These are phyloP conservation scores for Filobasidium wieringae DNA, from an alignment of 768 basidiomycete genomes.

Conservation along the genomic window DNA sequence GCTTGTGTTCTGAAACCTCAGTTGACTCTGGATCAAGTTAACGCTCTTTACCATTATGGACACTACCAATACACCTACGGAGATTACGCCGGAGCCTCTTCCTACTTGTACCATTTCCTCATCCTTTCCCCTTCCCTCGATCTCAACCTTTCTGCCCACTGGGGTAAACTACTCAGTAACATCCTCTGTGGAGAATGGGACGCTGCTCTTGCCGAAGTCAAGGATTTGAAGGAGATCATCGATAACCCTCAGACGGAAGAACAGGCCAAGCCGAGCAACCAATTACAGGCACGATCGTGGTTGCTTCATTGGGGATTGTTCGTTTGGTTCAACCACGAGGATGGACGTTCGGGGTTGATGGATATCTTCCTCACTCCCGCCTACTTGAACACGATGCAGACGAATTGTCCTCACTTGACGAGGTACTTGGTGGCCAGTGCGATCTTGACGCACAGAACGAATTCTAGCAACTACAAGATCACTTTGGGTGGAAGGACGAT, in stretches of 20 bases:
- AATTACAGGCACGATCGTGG: conserved; percentile 92
- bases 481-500: conserved; percentile 52
- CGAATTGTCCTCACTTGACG: conserved; percentile 83
- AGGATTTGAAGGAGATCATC: conserved; percentile 82
- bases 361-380: conserved; percentile 93
- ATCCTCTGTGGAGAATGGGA: conserved; percentile 93
- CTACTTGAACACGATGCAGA: conserved; percentile 98
- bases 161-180: conserved; percentile 96
- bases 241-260: conserved; percentile 45
- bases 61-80: conserved; percentile 99
- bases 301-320: conserved; percentile 95
- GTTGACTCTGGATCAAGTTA: conserved; percentile 92
- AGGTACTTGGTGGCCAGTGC: conserved; percentile 89
- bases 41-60: conserved; percentile 90
- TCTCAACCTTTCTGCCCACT: conserved; percentile 89
- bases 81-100: conserved; percentile 89
- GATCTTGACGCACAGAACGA: conserved; percentile 70
- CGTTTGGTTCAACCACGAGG: conserved; percentile 92
- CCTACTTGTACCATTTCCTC: conserved; percentile 97
- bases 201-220: conserved; percentile 84
- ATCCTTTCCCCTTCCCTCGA: conserved; percentile 87
- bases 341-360: conserved; percentile 79
- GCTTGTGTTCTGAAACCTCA: conserved; percentile 35
- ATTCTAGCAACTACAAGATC: neutral
- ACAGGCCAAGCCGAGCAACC: conserved; percentile 47